Base-by-base conservation (phyloP, 306 rosid species). In the Vachellia collinsii region DNA sequence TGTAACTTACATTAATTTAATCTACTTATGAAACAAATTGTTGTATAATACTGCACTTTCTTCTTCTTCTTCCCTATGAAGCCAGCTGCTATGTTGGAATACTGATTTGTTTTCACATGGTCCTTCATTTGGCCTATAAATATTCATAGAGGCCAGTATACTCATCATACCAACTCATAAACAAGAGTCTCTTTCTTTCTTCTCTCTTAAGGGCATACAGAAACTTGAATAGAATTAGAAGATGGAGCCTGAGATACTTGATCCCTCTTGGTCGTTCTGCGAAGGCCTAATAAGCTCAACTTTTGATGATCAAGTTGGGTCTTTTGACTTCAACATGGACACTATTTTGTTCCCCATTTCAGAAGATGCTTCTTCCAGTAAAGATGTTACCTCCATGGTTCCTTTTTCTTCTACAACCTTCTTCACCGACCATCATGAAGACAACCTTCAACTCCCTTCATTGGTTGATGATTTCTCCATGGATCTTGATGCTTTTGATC, bases 401-500 rank as follows among this genome's bases (percentile, higher is more conserved):
- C 56, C 25, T n/a, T 9, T 3, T 58, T 10, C 64, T 58, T 58
- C 83, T 70, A 64, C 84, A 76, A 41, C 79, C 19, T 80, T 82
- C 54, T 74, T 64, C 19, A 62, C 44, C 71, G 85, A 86, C 11
- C 67, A 70, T 68, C 77, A 46, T 82, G 82, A 84, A 59, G 62
- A 86, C 56, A 81, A 75, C 80, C 38, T 84, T 8, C 81, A 88
- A 58, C 84, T 80, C 37, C 84, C 86, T 79, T 34, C 92, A 73
- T 8, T 78, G 10, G 80, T 73, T 79, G 87, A 80, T n/a, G 82
- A 84, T 39, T 75, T 78, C 54, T 36, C 70, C 0, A 84, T 74
- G 83, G 89, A 88, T 6, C 61, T 85, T 36, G 91, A 82, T 29
- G 77, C 47, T 72, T 83, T 85, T 74, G 82, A 80, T 79, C 38